Evolutionary conservation across 345 rosid genomes (phyloP), one percentile per base, ranked within the genome.

Genomic region (Capsella bursapastoris): DNA sequence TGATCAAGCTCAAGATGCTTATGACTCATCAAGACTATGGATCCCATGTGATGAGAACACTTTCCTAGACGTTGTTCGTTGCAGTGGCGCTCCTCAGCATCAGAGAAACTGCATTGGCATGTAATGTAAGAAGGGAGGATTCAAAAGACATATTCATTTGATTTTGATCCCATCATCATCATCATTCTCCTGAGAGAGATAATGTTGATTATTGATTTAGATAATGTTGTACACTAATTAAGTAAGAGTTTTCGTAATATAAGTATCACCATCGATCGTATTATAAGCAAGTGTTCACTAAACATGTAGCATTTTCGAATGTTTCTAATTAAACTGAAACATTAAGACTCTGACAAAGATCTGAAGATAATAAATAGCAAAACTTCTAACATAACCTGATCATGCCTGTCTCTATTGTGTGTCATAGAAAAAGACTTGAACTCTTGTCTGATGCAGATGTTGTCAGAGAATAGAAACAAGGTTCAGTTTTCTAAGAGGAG

Each of bases 41-140:
- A 90, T 90, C 68, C 97, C 97, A 31, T 94, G 97, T 31, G 89
- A 91, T 10, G 97, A 85, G 61, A 78, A 32, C 80, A 81, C 86
- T 28, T 94, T 94, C 62, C 86, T 90, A 27, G 87, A 87, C 38
- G 88, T 88, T n/a, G 78, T 91, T 52, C 87, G 90, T 10, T 86
- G 92, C 27, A 87, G 88, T 12, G 59, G 80, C 65, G 81, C 83
- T 31, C 83, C 83, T 0, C 82, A 66, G 62, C 64, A 84, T 56
- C 76, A 71, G 47, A 79, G 81, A 68, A 76, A 55, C 48, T 82
- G 75, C 48, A 76, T 68, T 68, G 74, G 79, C 34, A 68, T 73
- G 11, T 83, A 84, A 79, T 82, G 35, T 68, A 60, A 77, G 56
- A 62, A 64, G 25, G 64, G 25, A 65, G 57, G 50, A 43, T 14